Percentiles rank a stretch among this genome's conserved stretches.
phyloP scores from a whole-genome alignment of 306 rosid species.

The Amphicarpaea edgeworthii region DNA sequence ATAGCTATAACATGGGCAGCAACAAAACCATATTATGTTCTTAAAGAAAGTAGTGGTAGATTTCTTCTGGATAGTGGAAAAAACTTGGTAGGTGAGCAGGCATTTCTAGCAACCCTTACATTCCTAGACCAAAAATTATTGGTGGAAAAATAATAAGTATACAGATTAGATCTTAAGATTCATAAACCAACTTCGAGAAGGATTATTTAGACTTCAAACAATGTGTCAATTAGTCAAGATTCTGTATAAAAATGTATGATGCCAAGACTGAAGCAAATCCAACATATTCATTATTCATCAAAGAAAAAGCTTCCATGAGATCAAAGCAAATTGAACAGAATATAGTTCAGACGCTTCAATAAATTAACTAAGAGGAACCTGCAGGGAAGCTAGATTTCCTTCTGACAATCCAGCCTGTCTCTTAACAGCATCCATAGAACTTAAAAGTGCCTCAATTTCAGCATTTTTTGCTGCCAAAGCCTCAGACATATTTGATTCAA shows the following conservation, averaged over 20 bases:
- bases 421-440: slow-evolving; percentile 84
- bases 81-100: slow-evolving; percentile 9
- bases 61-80: slow-evolving; percentile 19
- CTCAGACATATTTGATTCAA: slow-evolving; percentile 86
- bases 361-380: slow-evolving; percentile 62
- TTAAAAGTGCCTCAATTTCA: slow-evolving; percentile 87
- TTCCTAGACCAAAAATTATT: slow-evolving; percentile 19
- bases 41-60: slow-evolving; percentile 30
- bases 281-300: slow-evolving; percentile 18
- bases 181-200: background rate
- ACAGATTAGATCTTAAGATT: slow-evolving; percentile 16
- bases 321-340: slow-evolving; percentile 26
- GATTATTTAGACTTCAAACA: slow-evolving; percentile 37
- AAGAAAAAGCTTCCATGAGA: slow-evolving; percentile 27
- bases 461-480: slow-evolving; percentile 95
- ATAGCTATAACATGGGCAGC: slow-evolving; percentile 10
- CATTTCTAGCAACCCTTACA: slow-evolving; percentile 37
- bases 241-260: slow-evolving; percentile 8
- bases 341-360: slow-evolving; percentile 28
- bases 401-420: slow-evolving; percentile 90
- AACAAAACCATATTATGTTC: slow-evolving; percentile 5
- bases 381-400: slow-evolving; percentile 91
- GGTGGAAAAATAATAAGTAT: slow-evolving; percentile 2
- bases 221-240: slow-evolving; percentile 11
- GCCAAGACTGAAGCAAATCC: slow-evolving; percentile 32